Base-by-base conservation (phyloP, 2,329 filamentous ascomycete genomes). In the Pseudocercospora fuligena region DNA sequence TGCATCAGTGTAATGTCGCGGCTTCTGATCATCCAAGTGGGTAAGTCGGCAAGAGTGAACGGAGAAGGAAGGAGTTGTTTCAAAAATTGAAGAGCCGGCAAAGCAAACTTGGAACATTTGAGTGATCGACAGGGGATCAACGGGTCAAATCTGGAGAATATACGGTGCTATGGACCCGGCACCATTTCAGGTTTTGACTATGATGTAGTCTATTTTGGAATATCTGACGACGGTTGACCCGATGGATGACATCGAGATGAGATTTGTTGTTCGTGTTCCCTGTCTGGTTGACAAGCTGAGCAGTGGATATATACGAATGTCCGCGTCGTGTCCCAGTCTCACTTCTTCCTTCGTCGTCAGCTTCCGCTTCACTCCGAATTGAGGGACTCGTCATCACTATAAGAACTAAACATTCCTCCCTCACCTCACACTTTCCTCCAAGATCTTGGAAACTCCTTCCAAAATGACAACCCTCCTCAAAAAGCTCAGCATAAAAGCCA, bases 1-100 rank as follows among this genome's bases (percentile, higher is more conserved):
- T 67, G 65, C 65, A 67, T 61, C 65, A 67, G 53, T 67, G 65
- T 40, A 67, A 67, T 62, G 65, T 64, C 46, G 62, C 62, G 29
- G 62, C 62, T n/a, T 49, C 33, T 23, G 62, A 64, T 54, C 62
- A 64, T 54, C 62, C 62, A 12, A 60, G 36, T 54, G 62, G 54
- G 25, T 64, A n/a, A 51, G 2, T 5, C 14, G 33, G 21, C 11
- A 59, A 60, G 27, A 19, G 19, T 4, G 36, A 19, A 40, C 9
- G 25, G 25, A 19, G 29, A 11, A 57, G 23, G 19, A 19, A 11
- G 14, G 14, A 11, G n/a, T 21, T 11, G 9, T 29, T 57, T 31
- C 21, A 36, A 57, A 31, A 21, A 12, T 57, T 29, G 5, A 31
- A 57, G 31, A 19, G 19, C 6, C n/a, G 7, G 27, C 7, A 3